Evolutionary conservation across 108 stramenopile species (phyloP).

Genomic region (Fistulifera solaris): DNA sequence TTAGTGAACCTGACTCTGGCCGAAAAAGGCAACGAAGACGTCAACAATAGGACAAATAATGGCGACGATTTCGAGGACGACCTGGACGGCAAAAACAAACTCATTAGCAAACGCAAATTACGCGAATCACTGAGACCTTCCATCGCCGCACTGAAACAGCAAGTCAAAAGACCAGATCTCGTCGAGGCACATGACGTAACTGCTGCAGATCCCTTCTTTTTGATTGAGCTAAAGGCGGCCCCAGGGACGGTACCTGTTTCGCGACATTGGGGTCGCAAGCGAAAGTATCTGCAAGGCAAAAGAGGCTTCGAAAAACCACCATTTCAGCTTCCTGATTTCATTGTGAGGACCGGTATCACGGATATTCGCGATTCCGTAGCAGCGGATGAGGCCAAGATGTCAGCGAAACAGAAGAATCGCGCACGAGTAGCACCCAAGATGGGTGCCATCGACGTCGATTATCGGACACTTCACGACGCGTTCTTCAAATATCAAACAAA

Average conservation of each 20-base stretch:
- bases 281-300: slow-evolving; percentile 97
- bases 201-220: slow-evolving; percentile 87
- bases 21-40: not conserved
- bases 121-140: slow-evolving; percentile 79
- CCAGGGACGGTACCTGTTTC: slow-evolving; percentile 94
- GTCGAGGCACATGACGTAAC: slow-evolving; percentile 99
- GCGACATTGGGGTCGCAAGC: slow-evolving; percentile 95
- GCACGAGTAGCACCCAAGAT: slow-evolving; percentile 82
- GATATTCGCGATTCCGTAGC: slow-evolving; percentile 79
- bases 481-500: slow-evolving; percentile 98
- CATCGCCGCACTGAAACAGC: slow-evolving; percentile 94
- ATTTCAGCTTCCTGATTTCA: slow-evolving; percentile 94
- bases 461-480: slow-evolving; percentile 92
- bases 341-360: slow-evolving; percentile 94
- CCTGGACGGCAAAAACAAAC: slow-evolving; percentile 23
- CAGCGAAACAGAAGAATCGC: slow-evolving; percentile 86
- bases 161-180: slow-evolving; percentile 74
- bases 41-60: slow-evolving; percentile 7
- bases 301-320: slow-evolving; percentile 92
- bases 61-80: slow-evolving; percentile 28
- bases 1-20: not conserved
- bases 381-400: slow-evolving; percentile 74
- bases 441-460: slow-evolving; percentile 95
- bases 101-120: slow-evolving; percentile 77
- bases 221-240: slow-evolving; percentile 80